Conservation (phyloP, 2,329 filamentous ascomycete species). For the Cytospora leucostoma region DNA sequence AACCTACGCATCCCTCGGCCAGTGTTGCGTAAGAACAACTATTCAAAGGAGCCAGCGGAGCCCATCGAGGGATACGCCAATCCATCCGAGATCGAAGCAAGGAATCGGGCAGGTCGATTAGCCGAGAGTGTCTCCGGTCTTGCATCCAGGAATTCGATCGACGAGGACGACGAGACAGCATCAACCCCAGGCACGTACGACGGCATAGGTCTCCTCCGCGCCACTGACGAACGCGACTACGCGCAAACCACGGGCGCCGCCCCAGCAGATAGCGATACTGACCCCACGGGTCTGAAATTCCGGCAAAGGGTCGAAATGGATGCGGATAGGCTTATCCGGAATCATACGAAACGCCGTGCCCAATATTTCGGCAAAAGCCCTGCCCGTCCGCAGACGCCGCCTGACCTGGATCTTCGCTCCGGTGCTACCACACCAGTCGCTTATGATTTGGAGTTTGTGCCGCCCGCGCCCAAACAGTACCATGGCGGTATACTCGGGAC, state of each 20-base stretch:
- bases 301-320: constrained; percentile 25
- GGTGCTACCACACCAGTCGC: constrained; percentile 48
- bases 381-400: background rate
- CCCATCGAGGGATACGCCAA: constrained; percentile 25
- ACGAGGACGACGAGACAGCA: constrained; percentile 25
- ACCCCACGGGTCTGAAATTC: constrained; percentile 20
- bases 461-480: constrained; percentile 65
- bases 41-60: constrained; percentile 28
- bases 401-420: constrained; percentile 27
- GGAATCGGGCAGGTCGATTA: constrained; percentile 39
- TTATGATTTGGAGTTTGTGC: constrained; percentile 63
- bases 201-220: constrained; percentile 10
- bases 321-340: constrained; percentile 24
- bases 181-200: background rate
- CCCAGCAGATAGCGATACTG: background rate
- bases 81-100: constrained; percentile 39
- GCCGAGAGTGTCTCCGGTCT: constrained; percentile 38
- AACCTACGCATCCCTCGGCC: constrained; percentile 32
- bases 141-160: constrained; percentile 34
- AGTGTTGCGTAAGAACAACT: constrained; percentile 32
- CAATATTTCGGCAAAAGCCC: background rate
- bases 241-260: constrained; percentile 16
- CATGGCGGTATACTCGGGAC: constrained; percentile 73
- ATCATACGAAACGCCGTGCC: constrained; percentile 23
- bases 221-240: constrained; percentile 11